Conservation (phyloP, 1,284 basidiomycete species). For the Flammula alnicola region DNA sequence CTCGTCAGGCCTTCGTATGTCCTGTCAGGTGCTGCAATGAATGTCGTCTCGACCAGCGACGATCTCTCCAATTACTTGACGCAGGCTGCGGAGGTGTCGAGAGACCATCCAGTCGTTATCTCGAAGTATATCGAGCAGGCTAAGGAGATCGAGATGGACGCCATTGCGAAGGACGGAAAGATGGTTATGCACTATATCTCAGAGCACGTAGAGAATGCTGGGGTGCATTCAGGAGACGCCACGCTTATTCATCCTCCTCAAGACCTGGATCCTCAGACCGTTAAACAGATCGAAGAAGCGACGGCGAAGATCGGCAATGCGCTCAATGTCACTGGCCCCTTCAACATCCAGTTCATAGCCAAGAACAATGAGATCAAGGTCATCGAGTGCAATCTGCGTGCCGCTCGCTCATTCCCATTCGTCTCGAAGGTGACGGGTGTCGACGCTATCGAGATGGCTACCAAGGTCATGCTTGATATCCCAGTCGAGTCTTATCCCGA, state of each 20-base stretch:
- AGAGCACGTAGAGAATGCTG: conserved; percentile 99
- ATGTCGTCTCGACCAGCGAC: conserved; percentile 93
- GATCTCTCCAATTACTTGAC: conserved; percentile 92
- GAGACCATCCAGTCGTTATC: conserved; percentile 98
- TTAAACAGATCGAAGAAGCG: conserved; percentile 94
- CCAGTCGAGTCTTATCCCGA: conserved; percentile 93
- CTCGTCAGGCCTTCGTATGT: conserved; percentile 98
- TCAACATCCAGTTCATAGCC: conserved; percentile 99
- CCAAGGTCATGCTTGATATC: conserved; percentile 95
- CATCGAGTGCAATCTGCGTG: conserved; percentile 98
- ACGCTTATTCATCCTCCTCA: conserved; percentile 98
- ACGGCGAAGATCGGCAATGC: conserved; percentile 97
- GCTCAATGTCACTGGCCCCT: conserved; percentile 98
- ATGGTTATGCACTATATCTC: conserved; percentile 99
- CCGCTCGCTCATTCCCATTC: conserved; percentile 98
- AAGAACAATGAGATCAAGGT: conserved; percentile 99
- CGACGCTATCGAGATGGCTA: conserved; percentile 98
- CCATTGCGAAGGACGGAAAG: conserved; percentile 95
- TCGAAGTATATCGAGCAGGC: conserved; percentile 99
- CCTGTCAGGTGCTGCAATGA: conserved; percentile 98
- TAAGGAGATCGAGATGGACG: conserved; percentile 99
- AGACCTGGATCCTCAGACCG: conserved; percentile 95
- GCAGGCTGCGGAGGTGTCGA: conserved; percentile 96
- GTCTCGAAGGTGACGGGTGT: conserved; percentile 98
- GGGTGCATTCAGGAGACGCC: conserved; percentile 96